A percentile compares a stretch with the other conserved stretches of the same genome.
Evolutionary conservation across 2,329 filamentous ascomycete genomes (phyloP).

Genomic region (Exophiala mesophila): DNA sequence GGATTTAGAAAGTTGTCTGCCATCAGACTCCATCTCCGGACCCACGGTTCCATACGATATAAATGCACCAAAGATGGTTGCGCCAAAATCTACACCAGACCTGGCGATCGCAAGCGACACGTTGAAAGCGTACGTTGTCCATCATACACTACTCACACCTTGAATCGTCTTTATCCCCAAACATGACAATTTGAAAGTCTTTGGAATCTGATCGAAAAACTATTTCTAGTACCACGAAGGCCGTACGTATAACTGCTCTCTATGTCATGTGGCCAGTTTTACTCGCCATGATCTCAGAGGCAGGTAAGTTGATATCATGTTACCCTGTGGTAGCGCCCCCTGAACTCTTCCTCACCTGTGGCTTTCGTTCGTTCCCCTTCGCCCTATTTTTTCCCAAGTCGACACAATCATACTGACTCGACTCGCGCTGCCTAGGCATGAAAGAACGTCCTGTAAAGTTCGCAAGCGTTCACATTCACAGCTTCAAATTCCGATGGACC

Average conservation of each 20-base stretch:
- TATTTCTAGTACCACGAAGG: slow-evolving; percentile 1
- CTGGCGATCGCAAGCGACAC: slow-evolving; percentile 5
- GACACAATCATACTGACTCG: not conserved
- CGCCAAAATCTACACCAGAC: slow-evolving; percentile 4
- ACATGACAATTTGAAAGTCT: no score
- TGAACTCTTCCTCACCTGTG: no score
- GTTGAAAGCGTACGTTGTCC: not conserved
- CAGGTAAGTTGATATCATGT: not conserved
- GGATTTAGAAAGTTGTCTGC: slow-evolving; percentile 3
- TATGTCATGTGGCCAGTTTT: not conserved
- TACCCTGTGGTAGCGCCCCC: not conserved
- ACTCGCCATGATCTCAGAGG: not conserved
- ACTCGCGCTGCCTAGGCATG: not conserved
- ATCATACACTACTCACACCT: not conserved
- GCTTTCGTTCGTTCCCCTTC: no score
- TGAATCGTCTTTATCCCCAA: no score
- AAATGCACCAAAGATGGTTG: slow-evolving; percentile 2
- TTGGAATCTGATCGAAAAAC: no score
- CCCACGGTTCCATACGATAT: not conserved
- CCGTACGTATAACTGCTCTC: not conserved
- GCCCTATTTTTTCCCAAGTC: not conserved
- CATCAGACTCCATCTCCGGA: slow-evolving; percentile 1
- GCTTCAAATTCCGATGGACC: no score
- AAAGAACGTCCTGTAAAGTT: not conserved
- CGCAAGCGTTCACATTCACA: no score